Evolutionary conservation across 2,329 filamentous ascomycete species (phyloP), one percentile per base, ranked within the genome.

Genomic region (Biscogniauxia mediterranea): DNA sequence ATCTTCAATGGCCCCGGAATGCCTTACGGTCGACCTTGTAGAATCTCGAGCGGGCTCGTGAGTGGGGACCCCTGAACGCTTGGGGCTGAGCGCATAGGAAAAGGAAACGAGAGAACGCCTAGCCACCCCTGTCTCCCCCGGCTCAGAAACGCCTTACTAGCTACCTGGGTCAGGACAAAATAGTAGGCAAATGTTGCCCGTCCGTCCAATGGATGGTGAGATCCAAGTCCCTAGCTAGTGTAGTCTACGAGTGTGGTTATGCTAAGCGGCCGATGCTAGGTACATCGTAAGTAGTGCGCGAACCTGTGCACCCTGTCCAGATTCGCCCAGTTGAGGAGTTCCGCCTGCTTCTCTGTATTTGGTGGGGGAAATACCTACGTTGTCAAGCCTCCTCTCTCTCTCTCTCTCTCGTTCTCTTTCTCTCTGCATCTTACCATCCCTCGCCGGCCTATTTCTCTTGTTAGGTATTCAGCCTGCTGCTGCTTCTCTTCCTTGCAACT

Each of bases 61-160:
- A 59, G 66, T 66, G 66, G 67, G 57, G 65, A 63, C 56, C 64
- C 64, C 61, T 65, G 61, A 57, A 60, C 61, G 57, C 49, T 63
- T 61, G 65, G 66, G 69, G 69, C 69, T 70, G 69, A 70, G 69
- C 60, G 13, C 38, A 46, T 46, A 46, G 38, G 38, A n/a, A 46
- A 46, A 65, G 65, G 52, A 52, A 63, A 60, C 58, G 53, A 62
- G 57, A 70, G 63, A 68, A 68, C 63, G 69, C 69, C 69, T 69
- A 66, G 58, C 60, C 59, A 69, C 62, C 64, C 63, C 60, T 64
- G 64, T 52, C 52, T 55, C 60, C 58, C 54, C 52, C 56, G 56
- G 60, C 55, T 50, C 54, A 65, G 60, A 54, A 57, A 66, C 60
- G 64, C 64, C 68, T 66, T 62, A 63, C 52, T 59, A 55, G 58